These are phyloP conservation scores for Aspergillus niger DNA, from an alignment of 2,329 filamentous ascomycete genomes.

Conservation along the genomic window DNA sequence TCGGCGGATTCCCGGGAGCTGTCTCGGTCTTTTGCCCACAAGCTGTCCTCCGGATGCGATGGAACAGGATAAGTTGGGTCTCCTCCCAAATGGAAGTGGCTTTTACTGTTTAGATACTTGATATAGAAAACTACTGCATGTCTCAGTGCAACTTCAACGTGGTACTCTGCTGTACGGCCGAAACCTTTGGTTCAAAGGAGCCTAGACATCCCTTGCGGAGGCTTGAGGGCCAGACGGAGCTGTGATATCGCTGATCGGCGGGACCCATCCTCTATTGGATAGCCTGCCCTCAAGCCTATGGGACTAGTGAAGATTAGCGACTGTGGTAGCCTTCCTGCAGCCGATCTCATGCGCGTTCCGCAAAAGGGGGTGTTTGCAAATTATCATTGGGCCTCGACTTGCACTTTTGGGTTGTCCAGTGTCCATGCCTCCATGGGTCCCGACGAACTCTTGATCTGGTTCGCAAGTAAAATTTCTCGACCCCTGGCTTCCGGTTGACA, in stretches of 20 bases:
- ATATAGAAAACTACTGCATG: not conserved
- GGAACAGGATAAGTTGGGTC: not conserved
- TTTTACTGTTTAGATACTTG: not conserved
- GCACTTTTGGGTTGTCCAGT: not conserved
- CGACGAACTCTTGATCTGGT: not conserved
- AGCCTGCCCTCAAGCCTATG: constrained; percentile 9
- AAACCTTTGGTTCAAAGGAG: not conserved
- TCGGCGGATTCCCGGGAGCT: not conserved
- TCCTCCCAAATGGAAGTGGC: not conserved
- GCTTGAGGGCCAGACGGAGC: not conserved
- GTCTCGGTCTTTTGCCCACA: not conserved
- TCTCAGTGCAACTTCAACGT: not conserved
- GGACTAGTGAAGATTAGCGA: constrained; percentile 17
- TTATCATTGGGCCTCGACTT: not conserved
- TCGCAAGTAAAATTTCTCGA: not conserved
- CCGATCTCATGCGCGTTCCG: constrained; percentile 16
- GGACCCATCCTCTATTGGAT: constrained; percentile 13
- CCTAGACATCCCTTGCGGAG: constrained; percentile 4
- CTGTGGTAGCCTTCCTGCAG: constrained; percentile 5
- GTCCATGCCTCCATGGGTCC: not conserved
- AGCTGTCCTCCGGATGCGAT: not conserved
- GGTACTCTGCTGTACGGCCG: not conserved
- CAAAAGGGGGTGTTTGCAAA: not conserved
- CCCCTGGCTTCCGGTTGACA: not conserved
- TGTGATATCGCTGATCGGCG: constrained; percentile 14